Conservation (phyloP, 2,329 filamentous ascomycete genomes). For the Cryoendolithus antarcticus region DNA sequence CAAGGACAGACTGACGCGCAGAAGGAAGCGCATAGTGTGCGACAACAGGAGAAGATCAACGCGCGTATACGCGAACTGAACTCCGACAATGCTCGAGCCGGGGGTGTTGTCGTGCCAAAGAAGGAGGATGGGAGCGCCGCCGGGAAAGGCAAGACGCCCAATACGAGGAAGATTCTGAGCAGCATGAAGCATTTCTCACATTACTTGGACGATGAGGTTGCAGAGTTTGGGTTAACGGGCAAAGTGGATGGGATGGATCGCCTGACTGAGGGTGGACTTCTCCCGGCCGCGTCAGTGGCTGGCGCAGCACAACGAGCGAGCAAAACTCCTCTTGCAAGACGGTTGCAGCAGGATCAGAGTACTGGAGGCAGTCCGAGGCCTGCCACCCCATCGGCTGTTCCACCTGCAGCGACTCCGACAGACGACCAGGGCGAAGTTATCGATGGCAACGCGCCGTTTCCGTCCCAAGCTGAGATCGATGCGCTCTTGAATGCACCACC, state of each 20-base stretch:
- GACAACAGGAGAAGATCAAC: constrained; percentile 68
- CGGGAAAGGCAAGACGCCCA: constrained; percentile 49
- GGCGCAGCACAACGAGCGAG: constrained; percentile 16
- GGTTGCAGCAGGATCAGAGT: constrained; percentile 18
- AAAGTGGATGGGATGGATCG: constrained; percentile 16
- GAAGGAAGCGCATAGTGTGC: constrained; percentile 57
- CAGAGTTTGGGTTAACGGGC: constrained; percentile 33
- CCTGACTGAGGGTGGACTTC: constrained; percentile 4
- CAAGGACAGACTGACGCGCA: constrained; percentile 22
- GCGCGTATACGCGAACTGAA: constrained; percentile 75
- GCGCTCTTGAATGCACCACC: constrained; percentile 52
- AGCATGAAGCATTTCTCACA: constrained; percentile 76
- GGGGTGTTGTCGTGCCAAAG: constrained; percentile 56
- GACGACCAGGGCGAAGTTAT: constrained; percentile 30
- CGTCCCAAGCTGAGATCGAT: constrained; percentile 42
- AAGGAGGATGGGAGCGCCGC: constrained; percentile 29
- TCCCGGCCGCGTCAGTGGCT: constrained; percentile 7
- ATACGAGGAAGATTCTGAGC: constrained; percentile 63
- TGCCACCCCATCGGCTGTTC: constrained; percentile 2
- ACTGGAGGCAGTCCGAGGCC: constrained; percentile 18
- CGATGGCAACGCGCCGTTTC: constrained; percentile 11
- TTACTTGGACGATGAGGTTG: constrained; percentile 68
- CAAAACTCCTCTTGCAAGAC: constrained; percentile 24
- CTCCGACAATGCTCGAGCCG: constrained; percentile 47
- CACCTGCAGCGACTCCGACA: constrained; percentile 10